Evolutionary conservation across 768 basidiomycete species (phyloP).

Genomic region (Mrakia hoshinonis): DNA sequence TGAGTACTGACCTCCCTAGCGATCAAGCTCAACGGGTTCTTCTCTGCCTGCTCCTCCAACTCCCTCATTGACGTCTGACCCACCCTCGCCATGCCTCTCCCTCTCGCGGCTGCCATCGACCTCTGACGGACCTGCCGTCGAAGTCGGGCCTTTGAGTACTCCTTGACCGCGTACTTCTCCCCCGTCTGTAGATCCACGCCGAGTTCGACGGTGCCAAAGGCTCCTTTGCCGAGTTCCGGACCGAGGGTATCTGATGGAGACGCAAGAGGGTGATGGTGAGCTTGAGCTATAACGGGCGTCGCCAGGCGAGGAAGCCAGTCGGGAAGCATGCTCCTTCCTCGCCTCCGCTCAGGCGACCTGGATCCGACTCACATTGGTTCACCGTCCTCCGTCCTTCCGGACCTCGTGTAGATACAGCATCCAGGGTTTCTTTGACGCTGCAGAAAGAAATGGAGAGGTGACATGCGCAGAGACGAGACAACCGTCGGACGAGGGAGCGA

Average conservation of each 20-base stretch:
- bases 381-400: constrained; percentile 23
- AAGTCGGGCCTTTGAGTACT: constrained; percentile 41
- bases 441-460: not conserved
- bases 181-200: constrained; percentile 40
- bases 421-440: constrained; percentile 27
- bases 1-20: constrained; percentile 23
- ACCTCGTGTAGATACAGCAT: constrained; percentile 12
- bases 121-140: constrained; percentile 34
- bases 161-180: constrained; percentile 41
- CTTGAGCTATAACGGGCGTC: not conserved
- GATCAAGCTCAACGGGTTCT: constrained; percentile 39
- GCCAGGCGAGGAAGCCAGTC: not conserved
- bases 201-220: constrained; percentile 41
- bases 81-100: not conserved
- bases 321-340: not conserved
- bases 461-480: not conserved
- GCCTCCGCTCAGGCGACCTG: not conserved
- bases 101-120: not conserved
- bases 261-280: not conserved
- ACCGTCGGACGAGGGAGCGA: not conserved
- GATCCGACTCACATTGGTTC: constrained; percentile 16
- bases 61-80: not conserved
- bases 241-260: constrained; percentile 31
- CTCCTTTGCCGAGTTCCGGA: constrained; percentile 38
- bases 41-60: constrained; percentile 28